These are phyloP conservation scores for Tubosaeta brunneosetosa DNA, from an alignment of 768 basidiomycete species.

Conservation along the genomic window DNA sequence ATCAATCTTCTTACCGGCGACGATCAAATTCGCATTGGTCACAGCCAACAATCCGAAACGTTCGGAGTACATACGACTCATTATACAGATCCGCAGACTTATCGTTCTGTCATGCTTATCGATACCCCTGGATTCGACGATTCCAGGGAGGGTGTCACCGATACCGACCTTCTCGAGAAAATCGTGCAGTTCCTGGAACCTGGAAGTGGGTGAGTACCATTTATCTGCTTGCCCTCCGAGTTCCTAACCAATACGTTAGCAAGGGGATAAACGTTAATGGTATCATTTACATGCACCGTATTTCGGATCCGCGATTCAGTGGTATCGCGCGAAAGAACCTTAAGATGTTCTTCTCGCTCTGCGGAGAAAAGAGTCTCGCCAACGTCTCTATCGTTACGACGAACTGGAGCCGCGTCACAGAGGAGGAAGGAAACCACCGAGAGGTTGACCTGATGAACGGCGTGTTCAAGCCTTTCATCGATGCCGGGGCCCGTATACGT, in stretches of 20 bases:
- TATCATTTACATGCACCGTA: no score
- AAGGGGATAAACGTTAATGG: background rate
- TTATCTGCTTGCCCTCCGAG: conserved; percentile 42
- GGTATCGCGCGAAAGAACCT: no score
- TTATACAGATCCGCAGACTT: background rate
- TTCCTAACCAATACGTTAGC: background rate
- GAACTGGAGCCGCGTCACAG: no score
- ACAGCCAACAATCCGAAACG: conserved; percentile 5
- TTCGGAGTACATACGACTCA: background rate
- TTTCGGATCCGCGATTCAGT: no score
- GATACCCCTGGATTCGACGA: no score
- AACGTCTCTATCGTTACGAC: conserved; percentile 45
- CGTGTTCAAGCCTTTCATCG: no score
- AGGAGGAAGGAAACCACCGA: no score
- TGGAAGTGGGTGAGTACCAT: conserved; percentile 14
- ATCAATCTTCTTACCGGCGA: conserved; percentile 4
- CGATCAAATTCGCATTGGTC: conserved; percentile 3
- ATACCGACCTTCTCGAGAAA: conserved; percentile 19
- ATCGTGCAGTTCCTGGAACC: conserved; percentile 8
- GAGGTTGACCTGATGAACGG: no score
- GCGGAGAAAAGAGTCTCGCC: conserved; percentile 37
- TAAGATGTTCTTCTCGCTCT: conserved; percentile 46
- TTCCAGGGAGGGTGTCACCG: conserved; percentile 12
- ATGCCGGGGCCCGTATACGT: conserved; percentile 26
- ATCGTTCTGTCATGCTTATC: conserved; percentile 10